phyloP scores from a whole-genome alignment of 768 basidiomycete genomes.

The Obba rivulosa region DNA sequence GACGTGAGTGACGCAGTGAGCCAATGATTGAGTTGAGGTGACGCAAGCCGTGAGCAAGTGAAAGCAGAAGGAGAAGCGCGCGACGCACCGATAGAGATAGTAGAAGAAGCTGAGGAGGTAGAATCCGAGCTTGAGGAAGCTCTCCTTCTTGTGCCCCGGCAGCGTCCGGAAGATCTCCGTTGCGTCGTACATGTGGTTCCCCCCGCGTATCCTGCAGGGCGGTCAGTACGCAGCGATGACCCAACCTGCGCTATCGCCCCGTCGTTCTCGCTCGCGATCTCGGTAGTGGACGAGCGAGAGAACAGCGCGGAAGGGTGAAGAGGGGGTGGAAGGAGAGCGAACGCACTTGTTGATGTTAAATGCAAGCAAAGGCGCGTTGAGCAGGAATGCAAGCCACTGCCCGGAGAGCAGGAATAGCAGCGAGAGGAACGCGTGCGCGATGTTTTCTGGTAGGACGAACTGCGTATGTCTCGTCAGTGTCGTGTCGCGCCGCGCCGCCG shows the following conservation, averaged over 20 bases:
- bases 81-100: slow-evolving; percentile 78
- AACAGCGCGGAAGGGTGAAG: too few relatives aligned
- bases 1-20: too few relatives aligned
- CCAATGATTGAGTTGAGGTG: too few relatives aligned
- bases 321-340: neutral
- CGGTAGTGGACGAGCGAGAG: too few relatives aligned
- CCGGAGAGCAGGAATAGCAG: slow-evolving; percentile 88
- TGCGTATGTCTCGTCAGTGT: slow-evolving; percentile 26
- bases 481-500: too few relatives aligned
- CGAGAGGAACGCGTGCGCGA: slow-evolving; percentile 88
- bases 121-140: slow-evolving; percentile 91
- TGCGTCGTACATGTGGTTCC: slow-evolving; percentile 98
- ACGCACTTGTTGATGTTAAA: slow-evolving; percentile 94
- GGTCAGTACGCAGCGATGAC: slow-evolving; percentile 1
- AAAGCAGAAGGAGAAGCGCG: neutral
- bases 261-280: too few relatives aligned
- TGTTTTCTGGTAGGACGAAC: slow-evolving; percentile 98
- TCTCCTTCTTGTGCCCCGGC: slow-evolving; percentile 91
- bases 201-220: slow-evolving; percentile 70
- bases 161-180: slow-evolving; percentile 98
- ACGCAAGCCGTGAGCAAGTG: neutral
- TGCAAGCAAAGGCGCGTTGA: slow-evolving; percentile 84
- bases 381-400: slow-evolving; percentile 89
- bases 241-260: too few relatives aligned
- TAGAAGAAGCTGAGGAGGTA: slow-evolving; percentile 91